Evolutionary conservation across 768 basidiomycete genomes (phyloP).

Genomic region (Phlegmacium glaucopus): DNA sequence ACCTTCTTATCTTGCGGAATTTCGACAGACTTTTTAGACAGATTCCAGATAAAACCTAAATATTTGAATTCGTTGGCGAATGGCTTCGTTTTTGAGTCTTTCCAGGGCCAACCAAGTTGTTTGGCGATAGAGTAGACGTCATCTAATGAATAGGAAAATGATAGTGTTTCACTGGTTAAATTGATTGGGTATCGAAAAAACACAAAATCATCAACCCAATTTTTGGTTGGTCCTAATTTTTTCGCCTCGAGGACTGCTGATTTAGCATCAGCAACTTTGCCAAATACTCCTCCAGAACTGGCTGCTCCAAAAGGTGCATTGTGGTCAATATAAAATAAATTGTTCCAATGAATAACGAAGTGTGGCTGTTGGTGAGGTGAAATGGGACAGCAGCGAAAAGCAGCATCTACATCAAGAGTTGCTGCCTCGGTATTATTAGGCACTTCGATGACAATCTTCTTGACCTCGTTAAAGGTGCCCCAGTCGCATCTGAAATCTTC

Average conservation of each 20-base stretch:
- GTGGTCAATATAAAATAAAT: too few relatives aligned
- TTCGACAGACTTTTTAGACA: constrained; percentile 22
- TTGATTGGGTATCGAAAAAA: constrained; percentile 22
- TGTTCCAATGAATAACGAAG: too few relatives aligned
- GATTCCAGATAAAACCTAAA: constrained; percentile 36
- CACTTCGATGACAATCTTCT: too few relatives aligned
- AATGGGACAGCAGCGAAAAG: too few relatives aligned
- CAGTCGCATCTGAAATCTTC: too few relatives aligned
- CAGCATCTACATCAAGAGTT: too few relatives aligned
- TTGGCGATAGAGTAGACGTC: constrained; percentile 21
- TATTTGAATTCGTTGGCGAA: constrained; percentile 29
- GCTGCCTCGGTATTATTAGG: too few relatives aligned
- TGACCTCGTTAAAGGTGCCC: too few relatives aligned
- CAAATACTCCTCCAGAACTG: constrained; percentile 27
- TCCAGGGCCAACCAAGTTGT: constrained; percentile 33
- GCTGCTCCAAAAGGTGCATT: constrained; percentile 28
- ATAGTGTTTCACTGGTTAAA: background rate
- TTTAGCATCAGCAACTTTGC: constrained; percentile 27
- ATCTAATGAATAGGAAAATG: constrained; percentile 16
- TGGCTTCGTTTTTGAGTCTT: constrained; percentile 21
- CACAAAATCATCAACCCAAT: constrained; percentile 36
- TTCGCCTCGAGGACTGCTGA: constrained; percentile 14
- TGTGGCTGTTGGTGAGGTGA: too few relatives aligned
- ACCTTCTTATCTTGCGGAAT: constrained; percentile 27
- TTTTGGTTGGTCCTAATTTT: constrained; percentile 18